Base-by-base conservation (phyloP, 1,284 basidiomycete genomes). In the Malassezia cuniculi region DNA sequence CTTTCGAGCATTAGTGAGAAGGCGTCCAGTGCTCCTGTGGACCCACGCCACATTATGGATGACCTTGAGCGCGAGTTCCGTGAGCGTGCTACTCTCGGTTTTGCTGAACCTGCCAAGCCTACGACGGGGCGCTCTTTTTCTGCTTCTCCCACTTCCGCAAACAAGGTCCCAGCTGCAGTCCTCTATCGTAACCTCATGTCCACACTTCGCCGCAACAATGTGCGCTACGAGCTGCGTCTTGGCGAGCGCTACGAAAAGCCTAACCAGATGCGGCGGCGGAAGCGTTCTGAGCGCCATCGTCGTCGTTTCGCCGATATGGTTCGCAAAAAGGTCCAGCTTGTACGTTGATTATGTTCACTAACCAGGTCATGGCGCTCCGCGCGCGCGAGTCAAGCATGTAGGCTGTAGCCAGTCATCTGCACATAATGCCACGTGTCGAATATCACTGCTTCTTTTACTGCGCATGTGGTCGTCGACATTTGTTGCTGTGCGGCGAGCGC, bases 301-400 rank as follows among this genome's bases (percentile, higher is more conserved):
- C 53, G 61, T 22, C 48, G 62, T 31, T 66, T 66, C 25, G 60
- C 57, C 1, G 60, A 66, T 29, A 54, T 63, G 55, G 53, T 66
- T 20, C 47, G 58, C 39, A 48, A 52, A 35, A 66, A 64, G 50
- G 61, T 66, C 9, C 60, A 64, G 36, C 39, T 66, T 31, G 62
- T 59, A 31, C 41, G 56, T 57, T 11, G n/a, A 8, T 11, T 17
- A 12, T 26, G 14, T 16, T 31, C 10, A 33, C 30, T 38, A n/a
- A 28, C 37, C 41, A 57, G 54, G 49, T 61, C 18, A 60, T 64
- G 60, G 52, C 55, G 7, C 54, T 64, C 42, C 62, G 62, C 48
- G 50, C 57, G 26, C 53, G 60, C 25, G 57, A n/a, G n/a, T n/a
- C n/a, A n/a, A n/a, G n/a, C n/a, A n/a, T n/a, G n/a, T n/a, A n/a